Evolutionary conservation across 768 basidiomycete species (phyloP), one percentile per base, ranked within the genome.

Genomic region (Xerocomus spinulosus): DNA sequence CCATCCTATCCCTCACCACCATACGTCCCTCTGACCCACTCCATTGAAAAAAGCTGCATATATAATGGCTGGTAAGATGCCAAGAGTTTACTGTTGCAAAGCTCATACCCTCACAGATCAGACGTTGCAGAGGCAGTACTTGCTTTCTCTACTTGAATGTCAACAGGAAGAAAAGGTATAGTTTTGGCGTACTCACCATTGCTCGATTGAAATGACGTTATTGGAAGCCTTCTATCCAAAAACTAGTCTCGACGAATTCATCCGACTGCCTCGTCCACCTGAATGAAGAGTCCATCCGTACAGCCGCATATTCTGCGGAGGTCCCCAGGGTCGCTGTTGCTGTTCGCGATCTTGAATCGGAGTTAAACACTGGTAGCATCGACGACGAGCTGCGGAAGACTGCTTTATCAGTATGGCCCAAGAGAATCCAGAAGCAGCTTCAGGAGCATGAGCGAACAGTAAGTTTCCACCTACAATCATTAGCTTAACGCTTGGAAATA

Each of bases 91-190:
- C 17, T 44, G 23, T 49, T 9, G 47, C 45, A 35, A 45, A 49
- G 41, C 56, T 48, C 36, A 58, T 18, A 18, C 17, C 37, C 49
- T 35, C 18, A 29, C 52, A 85, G 86, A 87, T 66, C 75, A 76
- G 34, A 67, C 66, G 13, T 75, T 78, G 51, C 78, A 81, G 51
- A 73, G 70, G 6, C 71, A 71, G 36, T 87, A 85, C 55, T 69
- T 89, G 26, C 58, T 79, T 48, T 71, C 83, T 4, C 66, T 91
- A 46, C 69, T 91, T 10, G 81, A 83, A 54, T 87, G 85, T 52
- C 88, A 91, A 59, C 84, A 86, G 48, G 87, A 92, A 59, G 90
- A 92, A 62, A 92, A 92, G 78, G 89, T 84, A 56, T 23, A 55
- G 23, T 33, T 42, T 17, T 15, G 18, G 25, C 42, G 13, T 5